Base-by-base conservation (phyloP, 768 basidiomycete species). In the Austroboletus eburneus region DNA sequence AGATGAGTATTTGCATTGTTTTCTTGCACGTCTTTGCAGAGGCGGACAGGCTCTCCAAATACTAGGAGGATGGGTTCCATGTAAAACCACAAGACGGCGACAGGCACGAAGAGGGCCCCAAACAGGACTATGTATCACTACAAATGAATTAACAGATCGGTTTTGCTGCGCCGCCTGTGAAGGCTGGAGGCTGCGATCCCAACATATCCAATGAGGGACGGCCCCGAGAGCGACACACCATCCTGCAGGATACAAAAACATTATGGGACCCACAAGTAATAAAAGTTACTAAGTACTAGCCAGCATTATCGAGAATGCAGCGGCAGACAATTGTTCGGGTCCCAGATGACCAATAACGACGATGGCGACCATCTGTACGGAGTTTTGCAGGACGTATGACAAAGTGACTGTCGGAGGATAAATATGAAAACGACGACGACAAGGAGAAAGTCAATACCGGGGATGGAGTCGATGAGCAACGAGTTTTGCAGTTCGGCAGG, bases 221-320 rank as follows among this genome's bases (percentile, higher is more conserved):
- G 86, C 86, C 13, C 86, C 86, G 17, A 88, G 73, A 10, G 85
- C 86, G 45, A 88, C 72, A 57, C 79, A 80, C 84, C 85, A 87
- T 33, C 86, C 86, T 87, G 63, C 56, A 48, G 17, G 42, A 51
- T 12, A 27, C 27, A 27, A 85, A 58, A n/a, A n/a, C n/a, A 61
- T 77, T 59, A 72, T 79, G 76, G 78, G 78, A 81, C 75, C 76
- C 72, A 59, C 49, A 57, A 40, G 56, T 46, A 54, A 27, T 6
- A 44, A 63, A 57, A 38, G 48, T 32, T 52, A 48, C 43, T 46
- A 51, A 59, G 58, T 63, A 82, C 81, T 81, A 67, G 78, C 84
- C 55, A 89, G 66, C 85, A 88, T 88, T 59, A 85, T 68, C 23
- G 83, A 75, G 56, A 87, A 84, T 35, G 87, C 85, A 10, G 87